A percentile compares a stretch with the other conserved stretches of the same genome.
Evolutionary conservation across 2,329 filamentous ascomycete species (phyloP).

Genomic region (Thielaviopsis ethacetica): DNA sequence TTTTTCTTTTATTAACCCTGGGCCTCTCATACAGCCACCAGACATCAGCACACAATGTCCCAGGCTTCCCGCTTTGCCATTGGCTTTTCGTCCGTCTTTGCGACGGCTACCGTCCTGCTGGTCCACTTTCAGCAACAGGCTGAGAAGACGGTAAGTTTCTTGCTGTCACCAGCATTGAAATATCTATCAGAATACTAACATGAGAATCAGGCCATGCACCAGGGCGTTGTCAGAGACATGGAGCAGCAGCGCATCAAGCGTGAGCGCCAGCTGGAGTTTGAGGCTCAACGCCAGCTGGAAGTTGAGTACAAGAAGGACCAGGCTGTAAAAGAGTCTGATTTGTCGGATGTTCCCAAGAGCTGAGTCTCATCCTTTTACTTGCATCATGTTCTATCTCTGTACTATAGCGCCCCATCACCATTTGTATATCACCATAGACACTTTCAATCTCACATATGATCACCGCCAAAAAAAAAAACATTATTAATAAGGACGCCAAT

Average conservation of each 20-base stretch:
- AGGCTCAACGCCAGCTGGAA: constrained; percentile 73
- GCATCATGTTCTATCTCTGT: neutral
- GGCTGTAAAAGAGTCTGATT: constrained; percentile 34
- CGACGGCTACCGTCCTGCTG: constrained; percentile 59
- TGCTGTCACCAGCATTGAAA: neutral
- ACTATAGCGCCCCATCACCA: neutral
- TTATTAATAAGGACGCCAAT: neutral
- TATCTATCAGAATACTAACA: neutral
- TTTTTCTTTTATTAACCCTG: neutral
- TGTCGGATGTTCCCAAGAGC: constrained; percentile 5
- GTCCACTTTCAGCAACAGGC: constrained; percentile 80
- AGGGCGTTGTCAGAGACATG: constrained; percentile 84
- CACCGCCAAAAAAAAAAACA: neutral
- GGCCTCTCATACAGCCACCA: neutral
- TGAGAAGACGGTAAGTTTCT: constrained; percentile 56
- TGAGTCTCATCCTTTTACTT: neutral
- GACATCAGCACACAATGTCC: constrained; percentile 47
- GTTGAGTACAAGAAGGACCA: constrained; percentile 83
- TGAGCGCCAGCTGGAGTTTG: constrained; percentile 87
- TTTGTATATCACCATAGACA: neutral
- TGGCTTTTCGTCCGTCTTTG: constrained; percentile 57
- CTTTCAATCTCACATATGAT: neutral
- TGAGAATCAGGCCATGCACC: constrained; percentile 69
- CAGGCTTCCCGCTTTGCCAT: constrained; percentile 78
- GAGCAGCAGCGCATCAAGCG: constrained; percentile 82